Evolutionary conservation across 1,139 yeast species (phyloP), one percentile per base, ranked within the genome.

Genomic region (Lipomyces yarrowii): DNA sequence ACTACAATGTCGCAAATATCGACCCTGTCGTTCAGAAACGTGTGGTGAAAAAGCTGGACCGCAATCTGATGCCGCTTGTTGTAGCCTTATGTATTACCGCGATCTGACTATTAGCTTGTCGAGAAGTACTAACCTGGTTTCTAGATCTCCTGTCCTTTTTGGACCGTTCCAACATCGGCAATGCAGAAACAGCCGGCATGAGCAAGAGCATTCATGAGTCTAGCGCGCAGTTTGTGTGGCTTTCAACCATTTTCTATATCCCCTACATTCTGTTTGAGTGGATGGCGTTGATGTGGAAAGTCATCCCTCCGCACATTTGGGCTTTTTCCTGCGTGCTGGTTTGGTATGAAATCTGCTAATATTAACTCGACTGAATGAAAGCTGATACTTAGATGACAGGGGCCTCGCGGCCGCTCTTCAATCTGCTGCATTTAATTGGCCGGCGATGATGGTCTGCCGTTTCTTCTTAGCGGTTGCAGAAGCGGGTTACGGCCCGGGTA

Each of bases 151-250:
- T 13, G n/a, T 82, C 85, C 66, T 85, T 81, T 72, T 77, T 87
- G 67, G 90, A 87, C 75, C 77, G 88, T 70, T 84, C 85, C 69
- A 86, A 85, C 72, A 84, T 86, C 71, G 88, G 88, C 2, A 82
- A 84, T 72, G 89, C 89, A 0, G 79, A 86, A 70, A 33, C 62
- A 18, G 62, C 53, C 2, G 87, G 85, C 65, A 87, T 87, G 8
- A 73, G 86, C 57, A 84, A 77, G 26, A 88, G 85, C 69, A 74
- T 86, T 62, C 78, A 80, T 0, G 77, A 86, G 61, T 70, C 74
- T 2, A 85, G 85, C 1, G 71, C 76, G 51, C 83, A 86, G 73
- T 86, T 84, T 74, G 84, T 83, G 73, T 79, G 83, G 52, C 78
- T 83, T 74, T 78, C 86, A 63, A 82, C 87, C 5, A 80, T 86